A percentile compares a stretch with the other conserved stretches of the same genome.
Evolutionary conservation across 371 early-diverging fungal species (phyloP).

Genomic region (Entomophthora muscae): DNA sequence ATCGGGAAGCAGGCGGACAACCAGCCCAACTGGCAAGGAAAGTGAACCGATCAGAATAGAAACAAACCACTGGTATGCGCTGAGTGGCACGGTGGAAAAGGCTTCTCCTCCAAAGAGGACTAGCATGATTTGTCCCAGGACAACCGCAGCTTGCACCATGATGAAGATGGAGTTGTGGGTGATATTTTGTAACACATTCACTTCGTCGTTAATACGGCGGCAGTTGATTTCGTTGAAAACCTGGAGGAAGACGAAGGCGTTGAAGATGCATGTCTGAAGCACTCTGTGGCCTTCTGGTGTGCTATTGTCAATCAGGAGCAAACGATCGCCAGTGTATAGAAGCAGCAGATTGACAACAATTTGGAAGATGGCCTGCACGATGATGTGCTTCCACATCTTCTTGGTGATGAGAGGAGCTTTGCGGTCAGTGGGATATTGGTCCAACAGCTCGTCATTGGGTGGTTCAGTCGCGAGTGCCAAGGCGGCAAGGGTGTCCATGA

Average conservation of each 20-base stretch:
- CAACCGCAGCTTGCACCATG: conserved; percentile 29
- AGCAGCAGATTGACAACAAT: conserved; percentile 29
- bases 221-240: conserved; percentile 60
- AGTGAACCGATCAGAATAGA: conserved; percentile 40
- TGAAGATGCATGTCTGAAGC: conserved; percentile 46
- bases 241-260: conserved; percentile 60
- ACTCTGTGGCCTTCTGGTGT: conserved; percentile 13
- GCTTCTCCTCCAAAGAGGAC: conserved; percentile 40
- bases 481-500: conserved; percentile 68
- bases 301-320: background rate
- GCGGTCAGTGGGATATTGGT: conserved; percentile 36
- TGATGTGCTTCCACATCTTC: conserved; percentile 59
- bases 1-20: conserved; percentile 43
- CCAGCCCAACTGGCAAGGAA: conserved; percentile 46
- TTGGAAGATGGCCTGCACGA: conserved; percentile 40
- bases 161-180: conserved; percentile 35
- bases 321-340: conserved; percentile 22
- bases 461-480: conserved; percentile 58
- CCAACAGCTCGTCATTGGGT: conserved; percentile 38
- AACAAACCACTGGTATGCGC: conserved; percentile 36
- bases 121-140: conserved; percentile 34
- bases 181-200: conserved; percentile 41
- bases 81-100: conserved; percentile 31
- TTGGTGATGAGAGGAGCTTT: conserved; percentile 38
- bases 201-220: conserved; percentile 37